Evolutionary conservation across 805 yeast species (phyloP), one percentile per base, ranked within the genome.

Genomic region (Yamadazyma tumulicola): DNA sequence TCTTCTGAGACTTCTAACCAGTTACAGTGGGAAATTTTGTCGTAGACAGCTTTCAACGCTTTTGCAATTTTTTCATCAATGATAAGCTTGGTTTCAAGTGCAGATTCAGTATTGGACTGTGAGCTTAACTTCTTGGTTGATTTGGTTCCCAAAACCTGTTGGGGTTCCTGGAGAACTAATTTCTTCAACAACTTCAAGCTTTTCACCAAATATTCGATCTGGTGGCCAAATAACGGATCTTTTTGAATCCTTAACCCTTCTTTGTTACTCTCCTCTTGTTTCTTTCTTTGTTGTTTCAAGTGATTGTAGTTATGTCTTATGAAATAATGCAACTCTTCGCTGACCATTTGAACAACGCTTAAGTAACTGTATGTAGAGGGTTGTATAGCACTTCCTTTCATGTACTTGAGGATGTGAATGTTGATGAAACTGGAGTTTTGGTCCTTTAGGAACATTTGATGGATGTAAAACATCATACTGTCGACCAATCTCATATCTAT

Each of bases 401-500:
- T 9, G 20, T 29, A 37, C n/a, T 37, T 29, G 17, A 33, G 18
- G 8, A 37, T 11, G 13, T 29, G 26, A 4, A 33, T 15, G n/a
- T 26, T 18, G 19, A 38, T 30, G 9, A 9, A 18, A 34, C 38
- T 34, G 6, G 38, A 16, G 25, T 29, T 30, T 18, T 16, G 17
- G 9, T 32, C 30, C 18, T 29, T 37, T 23, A 28, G 21, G 12
- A 32, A 37, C n/a, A 29, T 25, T 29, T 32, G 28, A 18, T 51
- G 52, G 16, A 62, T 47, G 38, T 57, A 61, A 46, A 48, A 59
- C 26, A 67, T 54, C 35, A 64, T 54, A 26, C 52, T 54, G 26
- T 63, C 66, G 7, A 67, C 47, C 22, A 60, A 42, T 38, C 51
- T 47, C 5, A 51, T 44, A 39, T 65, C 72, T 3, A 62, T 46